These are phyloP conservation scores for Effrenium voratum DNA, from an alignment of 73 alveolate genomes.

Conservation along the genomic window DNA sequence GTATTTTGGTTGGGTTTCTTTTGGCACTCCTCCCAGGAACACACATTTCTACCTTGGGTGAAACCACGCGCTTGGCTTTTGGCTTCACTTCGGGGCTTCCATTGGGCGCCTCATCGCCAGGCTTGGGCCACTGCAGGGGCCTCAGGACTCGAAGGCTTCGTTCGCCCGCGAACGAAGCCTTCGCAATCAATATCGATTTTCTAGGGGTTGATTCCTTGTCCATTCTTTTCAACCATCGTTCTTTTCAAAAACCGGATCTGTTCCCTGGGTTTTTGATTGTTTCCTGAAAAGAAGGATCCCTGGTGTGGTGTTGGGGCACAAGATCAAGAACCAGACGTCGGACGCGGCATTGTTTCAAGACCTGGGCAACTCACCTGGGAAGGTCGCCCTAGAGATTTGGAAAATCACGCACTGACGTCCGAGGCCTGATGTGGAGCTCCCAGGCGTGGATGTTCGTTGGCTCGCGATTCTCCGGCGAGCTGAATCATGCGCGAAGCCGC, in stretches of 20 bases:
- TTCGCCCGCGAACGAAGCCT: no score
- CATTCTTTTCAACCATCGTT: no score
- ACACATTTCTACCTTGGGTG: not conserved
- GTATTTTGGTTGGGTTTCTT: not conserved
- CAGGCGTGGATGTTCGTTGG: not conserved
- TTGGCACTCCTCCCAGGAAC: not conserved
- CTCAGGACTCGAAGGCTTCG: not conserved
- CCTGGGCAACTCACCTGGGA: not conserved
- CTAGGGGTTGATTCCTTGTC: no score
- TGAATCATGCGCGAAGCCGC: not conserved
- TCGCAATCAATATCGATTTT: no score
- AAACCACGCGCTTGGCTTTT: not conserved
- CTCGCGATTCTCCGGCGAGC: not conserved
- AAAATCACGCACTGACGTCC: not conserved
- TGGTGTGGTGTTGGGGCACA: not conserved
- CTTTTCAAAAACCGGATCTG: not conserved
- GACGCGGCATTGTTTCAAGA: no score
- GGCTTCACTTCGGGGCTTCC: no score
- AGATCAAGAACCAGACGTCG: no score
- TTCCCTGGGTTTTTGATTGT: no score
- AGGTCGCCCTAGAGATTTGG: not conserved
- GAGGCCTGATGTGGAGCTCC: constrained; percentile 38
- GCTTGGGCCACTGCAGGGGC: not conserved
- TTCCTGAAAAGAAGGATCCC: constrained; percentile 12
- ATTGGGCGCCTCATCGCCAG: no score